A percentile compares a stretch with the other conserved stretches of the same genome.
Evolutionary conservation across 1,284 basidiomycete species (phyloP).

Genomic region (Moesziomyces sp.): DNA sequence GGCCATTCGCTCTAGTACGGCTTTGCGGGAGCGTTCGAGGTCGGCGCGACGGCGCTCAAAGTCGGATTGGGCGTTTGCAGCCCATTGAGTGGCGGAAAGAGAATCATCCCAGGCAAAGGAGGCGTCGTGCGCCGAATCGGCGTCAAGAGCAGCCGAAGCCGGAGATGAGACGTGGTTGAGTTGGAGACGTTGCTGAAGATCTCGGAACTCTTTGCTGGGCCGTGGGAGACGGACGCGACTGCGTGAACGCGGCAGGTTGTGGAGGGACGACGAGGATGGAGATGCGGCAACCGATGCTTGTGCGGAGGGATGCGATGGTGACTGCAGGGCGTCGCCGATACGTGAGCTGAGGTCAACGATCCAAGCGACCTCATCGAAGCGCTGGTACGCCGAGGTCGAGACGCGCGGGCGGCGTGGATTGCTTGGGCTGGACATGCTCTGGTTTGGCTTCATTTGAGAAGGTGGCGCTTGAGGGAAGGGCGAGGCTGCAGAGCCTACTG

Average conservation of each 20-base stretch:
- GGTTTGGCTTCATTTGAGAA: background rate
- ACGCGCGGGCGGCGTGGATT: conserved; percentile 14
- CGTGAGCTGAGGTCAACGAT: conserved; percentile 44
- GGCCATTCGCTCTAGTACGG: conserved; percentile 14
- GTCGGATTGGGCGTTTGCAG: conserved; percentile 35
- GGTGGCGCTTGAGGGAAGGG: background rate
- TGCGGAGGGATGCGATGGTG: conserved; percentile 1
- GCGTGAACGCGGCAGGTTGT: conserved; percentile 6
- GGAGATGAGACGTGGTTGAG: conserved; percentile 5
- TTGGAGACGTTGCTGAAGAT: conserved; percentile 28
- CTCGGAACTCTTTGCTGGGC: conserved; percentile 42
- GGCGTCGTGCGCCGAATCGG: background rate
- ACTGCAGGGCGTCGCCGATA: conserved; percentile 34
- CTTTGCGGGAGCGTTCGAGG: conserved; percentile 20
- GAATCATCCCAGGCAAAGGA: background rate
- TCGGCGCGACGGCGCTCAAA: conserved; percentile 38
- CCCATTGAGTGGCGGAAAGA: conserved; percentile 37
- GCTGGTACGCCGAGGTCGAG: conserved; percentile 41
- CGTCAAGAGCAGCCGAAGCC: conserved; percentile 5
- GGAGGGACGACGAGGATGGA: conserved; percentile 12
- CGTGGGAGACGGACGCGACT: conserved; percentile 32
- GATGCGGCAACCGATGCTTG: background rate
- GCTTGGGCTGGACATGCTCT: background rate
- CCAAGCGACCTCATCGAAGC: conserved; percentile 47
- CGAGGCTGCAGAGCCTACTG: conserved; percentile 1